A percentile compares a stretch with the other conserved stretches of the same genome.
phyloP scores from a whole-genome alignment of 495 filamentous ascomycete genomes.

The Lophium mytilinum region DNA sequence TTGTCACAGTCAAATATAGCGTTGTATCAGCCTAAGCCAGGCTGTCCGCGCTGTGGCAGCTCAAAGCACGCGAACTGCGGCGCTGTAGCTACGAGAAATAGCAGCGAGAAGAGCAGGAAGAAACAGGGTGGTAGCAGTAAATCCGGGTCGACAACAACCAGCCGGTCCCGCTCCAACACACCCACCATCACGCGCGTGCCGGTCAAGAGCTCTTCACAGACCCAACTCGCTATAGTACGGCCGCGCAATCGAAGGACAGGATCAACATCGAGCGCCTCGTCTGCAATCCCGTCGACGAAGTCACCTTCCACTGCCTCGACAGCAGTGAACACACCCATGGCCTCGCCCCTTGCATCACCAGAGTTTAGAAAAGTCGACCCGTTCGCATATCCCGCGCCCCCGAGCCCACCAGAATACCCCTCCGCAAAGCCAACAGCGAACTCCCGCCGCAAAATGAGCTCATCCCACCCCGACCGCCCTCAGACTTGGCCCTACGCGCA shows the following conservation, averaged over 20 bases:
- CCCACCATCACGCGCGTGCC: conserved; percentile 15
- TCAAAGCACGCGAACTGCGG: conserved; percentile 10
- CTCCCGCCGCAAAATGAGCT: conserved; percentile 2
- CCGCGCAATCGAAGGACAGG: conserved; percentile 14
- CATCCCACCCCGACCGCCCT: conserved; percentile 11
- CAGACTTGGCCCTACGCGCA: conserved; percentile 15
- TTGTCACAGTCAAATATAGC: conserved; percentile 19
- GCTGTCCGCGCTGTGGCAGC: conserved; percentile 13
- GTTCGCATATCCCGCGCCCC: neutral
- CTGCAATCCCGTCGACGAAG: conserved; percentile 1
- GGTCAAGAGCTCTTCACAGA: conserved; percentile 14
- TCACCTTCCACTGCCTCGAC: conserved; percentile 8
- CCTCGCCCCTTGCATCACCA: conserved; percentile 15
- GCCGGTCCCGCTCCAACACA: neutral
- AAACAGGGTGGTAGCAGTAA: neutral
- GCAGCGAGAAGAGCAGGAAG: conserved; percentile 10
- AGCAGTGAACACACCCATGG: conserved; percentile 6
- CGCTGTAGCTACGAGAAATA: neutral
- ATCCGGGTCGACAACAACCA: neutral
- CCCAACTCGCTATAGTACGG: conserved; percentile 19
- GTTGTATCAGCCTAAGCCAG: conserved; percentile 8
- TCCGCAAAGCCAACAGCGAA: neutral
- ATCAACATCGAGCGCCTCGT: conserved; percentile 12
- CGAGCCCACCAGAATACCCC: neutral
- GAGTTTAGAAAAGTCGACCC: conserved; percentile 10